Base-by-base conservation (phyloP, 2,329 filamentous ascomycete genomes). In the Colletotrichum sp. region DNA sequence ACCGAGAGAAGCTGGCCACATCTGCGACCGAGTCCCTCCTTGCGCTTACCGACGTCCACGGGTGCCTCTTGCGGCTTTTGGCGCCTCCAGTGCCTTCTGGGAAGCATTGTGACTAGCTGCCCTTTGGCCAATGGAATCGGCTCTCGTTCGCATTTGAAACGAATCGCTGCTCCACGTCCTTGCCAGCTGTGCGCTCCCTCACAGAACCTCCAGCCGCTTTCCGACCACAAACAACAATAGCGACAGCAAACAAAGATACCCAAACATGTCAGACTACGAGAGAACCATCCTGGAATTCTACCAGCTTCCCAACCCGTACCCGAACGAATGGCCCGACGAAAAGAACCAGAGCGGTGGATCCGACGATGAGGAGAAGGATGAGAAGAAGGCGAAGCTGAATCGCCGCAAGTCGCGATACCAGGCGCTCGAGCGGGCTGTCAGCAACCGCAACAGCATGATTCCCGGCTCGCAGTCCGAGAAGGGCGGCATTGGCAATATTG, bases 281-380 rank as follows among this genome's bases (percentile, higher is more conserved):
- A 89, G 93, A 77, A 92, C 91, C 62, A 92, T 99, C 71, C 92
- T 97, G 81, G 96, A 96, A 80, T 96, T 98, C 87, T 99, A 99
- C 87, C 95, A 96, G 84, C 91, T 99, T 65, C 90, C 93, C 57
- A 95, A 90, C 16, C 89, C 95, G 24, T 96, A 92, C 84, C 96
- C 96, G 3, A 91, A 92, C 44, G 92, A 95, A 88, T 99, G 96
- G 96, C 96, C 96, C 1, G 88, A 92, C 65, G 94, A 98, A 81
- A 93, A 95, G 83, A 93, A 96, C 82, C 90, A 93, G 72, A 92
- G 91, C 81, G 93, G 94, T 83, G 91, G 88, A 63, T 93, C 91
- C 24, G 94, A 93, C 63, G 91, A 91, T 65, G 90, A 91, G 64
- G 84, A 87, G 59, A 89, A 90, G 52, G 79, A 84, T 67, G 81